phyloP scores from a whole-genome alignment of 768 basidiomycete genomes.

The Flagelloscypha sp. region DNA sequence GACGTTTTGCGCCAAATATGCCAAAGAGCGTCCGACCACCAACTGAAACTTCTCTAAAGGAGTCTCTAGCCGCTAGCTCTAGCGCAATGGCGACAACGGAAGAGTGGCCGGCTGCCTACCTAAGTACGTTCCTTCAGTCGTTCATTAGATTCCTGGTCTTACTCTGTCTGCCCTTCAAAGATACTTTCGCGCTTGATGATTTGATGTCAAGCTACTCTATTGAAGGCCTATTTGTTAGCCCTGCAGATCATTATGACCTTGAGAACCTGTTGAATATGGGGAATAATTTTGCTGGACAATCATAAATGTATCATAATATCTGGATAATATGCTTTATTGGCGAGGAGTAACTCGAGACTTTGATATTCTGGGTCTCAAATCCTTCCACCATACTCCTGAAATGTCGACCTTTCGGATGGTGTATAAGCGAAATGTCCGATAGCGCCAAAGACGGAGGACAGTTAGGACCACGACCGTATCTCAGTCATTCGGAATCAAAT shows the following conservation, averaged over 20 bases:
- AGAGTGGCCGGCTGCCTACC: conserved; percentile 2
- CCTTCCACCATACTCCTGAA: no score
- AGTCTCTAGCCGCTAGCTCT: conserved; percentile 6
- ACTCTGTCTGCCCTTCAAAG: background rate
- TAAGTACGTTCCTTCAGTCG: background rate
- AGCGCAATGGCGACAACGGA: no score
- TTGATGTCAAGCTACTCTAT: conserved; percentile 8
- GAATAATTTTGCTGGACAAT: no score
- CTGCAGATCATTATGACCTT: conserved; percentile 7
- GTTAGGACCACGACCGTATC: no score
- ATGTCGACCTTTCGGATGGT: no score
- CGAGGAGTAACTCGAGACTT: no score
- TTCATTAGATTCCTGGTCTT: background rate
- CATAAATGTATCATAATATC: no score
- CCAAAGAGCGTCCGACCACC: conserved; percentile 8
- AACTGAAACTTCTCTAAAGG: conserved; percentile 9
- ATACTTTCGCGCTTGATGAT: conserved; percentile 8
- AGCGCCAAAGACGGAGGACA: no score
- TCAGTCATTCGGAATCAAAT: no score
- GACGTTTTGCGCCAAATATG: conserved; percentile 7
- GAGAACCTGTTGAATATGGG: conserved; percentile 5
- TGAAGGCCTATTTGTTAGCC: conserved; percentile 8
- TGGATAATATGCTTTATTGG: no score
- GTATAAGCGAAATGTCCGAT: no score
- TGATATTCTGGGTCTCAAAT: no score